Conservation (phyloP, 2,329 filamentous ascomycete species). For the Tolypocladium cylindrosporum region DNA sequence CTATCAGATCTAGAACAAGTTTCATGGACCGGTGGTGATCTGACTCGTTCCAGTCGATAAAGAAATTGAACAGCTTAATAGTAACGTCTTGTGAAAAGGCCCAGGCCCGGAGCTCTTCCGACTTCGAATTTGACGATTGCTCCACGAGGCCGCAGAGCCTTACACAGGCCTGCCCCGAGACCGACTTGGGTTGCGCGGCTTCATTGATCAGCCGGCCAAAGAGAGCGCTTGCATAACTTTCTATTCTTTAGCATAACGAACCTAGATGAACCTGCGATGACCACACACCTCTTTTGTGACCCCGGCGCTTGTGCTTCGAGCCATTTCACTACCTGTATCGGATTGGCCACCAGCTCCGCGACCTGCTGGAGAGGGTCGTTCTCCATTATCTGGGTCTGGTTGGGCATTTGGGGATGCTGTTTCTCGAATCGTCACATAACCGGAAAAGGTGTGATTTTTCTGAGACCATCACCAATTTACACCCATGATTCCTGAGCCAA, state of each 20-base stretch:
- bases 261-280: background rate
- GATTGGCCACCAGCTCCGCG: conserved; percentile 24
- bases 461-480: background rate
- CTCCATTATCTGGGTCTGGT: conserved; percentile 9
- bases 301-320: conserved; percentile 27
- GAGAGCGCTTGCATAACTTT: conserved; percentile 25
- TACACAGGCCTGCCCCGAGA: conserved; percentile 45
- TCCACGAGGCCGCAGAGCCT: conserved; percentile 55
- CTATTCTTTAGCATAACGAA: background rate
- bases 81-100: conserved; percentile 40
- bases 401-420: background rate
- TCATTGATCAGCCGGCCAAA: conserved; percentile 37
- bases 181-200: conserved; percentile 42
- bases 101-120: conserved; percentile 32
- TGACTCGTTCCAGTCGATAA: conserved; percentile 57
- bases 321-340: conserved; percentile 28
- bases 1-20: conserved; percentile 49
- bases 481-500: background rate
- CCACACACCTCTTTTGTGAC: conserved; percentile 25
- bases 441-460: background rate
- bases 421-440: background rate
- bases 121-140: conserved; percentile 41
- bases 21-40: conserved; percentile 56
- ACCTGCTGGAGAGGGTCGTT: conserved; percentile 13
- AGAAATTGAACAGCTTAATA: conserved; percentile 47